Conservation (phyloP, 2,329 filamentous ascomycete genomes). For the Nigrospora oryzae region DNA sequence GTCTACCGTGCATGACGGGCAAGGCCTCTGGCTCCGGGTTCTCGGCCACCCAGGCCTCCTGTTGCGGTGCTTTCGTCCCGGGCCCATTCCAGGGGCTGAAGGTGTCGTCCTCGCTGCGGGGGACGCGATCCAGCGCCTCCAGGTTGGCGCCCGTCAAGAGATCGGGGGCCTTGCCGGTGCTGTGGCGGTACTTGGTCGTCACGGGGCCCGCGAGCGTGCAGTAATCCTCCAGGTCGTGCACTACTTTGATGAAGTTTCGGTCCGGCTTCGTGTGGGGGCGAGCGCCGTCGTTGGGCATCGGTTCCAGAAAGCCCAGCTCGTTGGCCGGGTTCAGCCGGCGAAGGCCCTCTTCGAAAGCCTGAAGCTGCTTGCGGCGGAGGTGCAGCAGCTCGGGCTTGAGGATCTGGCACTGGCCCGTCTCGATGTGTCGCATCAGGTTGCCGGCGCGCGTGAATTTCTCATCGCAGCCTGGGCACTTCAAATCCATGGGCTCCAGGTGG, state of each 20-base stretch:
- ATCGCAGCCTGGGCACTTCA: conserved; percentile 39
- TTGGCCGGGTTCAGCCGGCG: conserved; percentile 2
- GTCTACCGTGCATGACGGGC: conserved; percentile 4
- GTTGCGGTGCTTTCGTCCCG: background rate
- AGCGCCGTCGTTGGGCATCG: background rate
- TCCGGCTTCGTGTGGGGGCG: background rate
- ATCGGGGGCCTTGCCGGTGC: background rate
- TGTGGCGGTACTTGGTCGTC: background rate
- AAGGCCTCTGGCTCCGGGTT: conserved; percentile 4
- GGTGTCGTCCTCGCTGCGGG: background rate
- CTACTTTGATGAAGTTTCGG: background rate
- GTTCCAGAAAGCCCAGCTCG: background rate
- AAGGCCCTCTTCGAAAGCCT: conserved; percentile 17
- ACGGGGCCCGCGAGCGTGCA: background rate
- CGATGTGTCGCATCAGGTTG: conserved; percentile 35
- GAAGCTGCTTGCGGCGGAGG: conserved; percentile 24
- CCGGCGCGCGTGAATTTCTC: conserved; percentile 26
- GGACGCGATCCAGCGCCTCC: background rate
- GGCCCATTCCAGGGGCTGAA: background rate
- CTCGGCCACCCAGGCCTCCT: background rate
- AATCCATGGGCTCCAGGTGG: conserved; percentile 5
- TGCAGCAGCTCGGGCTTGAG: conserved; percentile 25
- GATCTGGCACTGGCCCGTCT: conserved; percentile 27
- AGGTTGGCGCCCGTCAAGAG: conserved; percentile 1
- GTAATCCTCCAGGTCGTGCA: background rate